These are phyloP conservation scores for Saccharomyces hybrid DNA, from an alignment of 1,139 yeast genomes.

Conservation along the genomic window DNA sequence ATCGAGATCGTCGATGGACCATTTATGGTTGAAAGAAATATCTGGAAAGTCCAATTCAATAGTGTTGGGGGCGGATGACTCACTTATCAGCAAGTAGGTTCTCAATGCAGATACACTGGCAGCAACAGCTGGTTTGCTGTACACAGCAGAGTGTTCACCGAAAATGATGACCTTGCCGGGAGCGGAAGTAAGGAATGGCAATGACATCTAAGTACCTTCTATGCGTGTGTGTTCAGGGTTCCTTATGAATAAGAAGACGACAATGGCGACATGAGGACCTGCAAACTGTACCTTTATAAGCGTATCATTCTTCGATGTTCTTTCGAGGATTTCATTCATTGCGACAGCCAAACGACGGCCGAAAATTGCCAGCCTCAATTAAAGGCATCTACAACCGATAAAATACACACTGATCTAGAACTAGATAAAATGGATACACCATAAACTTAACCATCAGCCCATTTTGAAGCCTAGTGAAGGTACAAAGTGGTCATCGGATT, in stretches of 20 bases:
- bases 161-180: conserved; percentile 95
- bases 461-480: not conserved
- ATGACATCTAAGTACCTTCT: not conserved
- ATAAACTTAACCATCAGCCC: not conserved
- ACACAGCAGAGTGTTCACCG: conserved; percentile 97
- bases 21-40: conserved; percentile 53
- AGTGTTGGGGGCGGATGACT: conserved; percentile 29
- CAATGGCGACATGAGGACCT: not conserved
- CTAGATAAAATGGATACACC: not conserved
- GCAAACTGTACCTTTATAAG: not conserved
- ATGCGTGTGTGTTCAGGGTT: not conserved
- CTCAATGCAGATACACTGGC: conserved; percentile 35
- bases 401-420: not conserved
- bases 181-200: conserved; percentile 73
- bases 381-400: not conserved
- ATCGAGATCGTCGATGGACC: conserved; percentile 35
- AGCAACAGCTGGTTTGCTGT: conserved; percentile 50
- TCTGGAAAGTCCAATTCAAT: conserved; percentile 77
- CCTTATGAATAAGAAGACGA: not conserved
- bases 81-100: conserved; percentile 63
- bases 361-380: not conserved
- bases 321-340: not conserved
- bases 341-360: not conserved
- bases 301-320: not conserved
- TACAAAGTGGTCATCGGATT: not conserved